Percentiles rank a stretch among this genome's conserved stretches.
phyloP scores from a whole-genome alignment of 1,139 yeast genomes.

The Diutina pseudorugosa region DNA sequence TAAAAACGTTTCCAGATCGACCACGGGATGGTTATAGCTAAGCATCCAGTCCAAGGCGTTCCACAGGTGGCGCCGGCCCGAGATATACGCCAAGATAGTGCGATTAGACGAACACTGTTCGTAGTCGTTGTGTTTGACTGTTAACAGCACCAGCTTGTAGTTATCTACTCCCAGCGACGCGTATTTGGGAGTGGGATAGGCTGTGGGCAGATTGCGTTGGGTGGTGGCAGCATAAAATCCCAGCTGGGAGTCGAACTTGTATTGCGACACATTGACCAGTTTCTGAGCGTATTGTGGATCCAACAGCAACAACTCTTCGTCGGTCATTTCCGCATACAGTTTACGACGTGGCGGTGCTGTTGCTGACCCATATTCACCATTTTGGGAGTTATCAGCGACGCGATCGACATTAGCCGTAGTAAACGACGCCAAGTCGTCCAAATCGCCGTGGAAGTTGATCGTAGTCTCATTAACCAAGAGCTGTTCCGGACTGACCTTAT shows the following conservation, averaged over 20 bases:
- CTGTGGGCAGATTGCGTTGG: not conserved
- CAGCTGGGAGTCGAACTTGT: constrained; percentile 23
- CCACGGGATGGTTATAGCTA: constrained; percentile 8
- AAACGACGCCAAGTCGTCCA: constrained; percentile 8
- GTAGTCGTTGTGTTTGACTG: constrained; percentile 24
- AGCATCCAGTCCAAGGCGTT: constrained; percentile 29
- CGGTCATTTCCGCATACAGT: constrained; percentile 51
- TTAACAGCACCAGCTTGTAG: constrained; percentile 27
- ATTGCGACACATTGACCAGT: not conserved
- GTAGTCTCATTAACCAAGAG: constrained; percentile 13
- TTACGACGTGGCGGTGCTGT: constrained; percentile 23
- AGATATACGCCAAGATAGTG: constrained; percentile 25
- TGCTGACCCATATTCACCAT: no score
- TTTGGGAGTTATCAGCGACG: no score
- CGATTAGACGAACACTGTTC: constrained; percentile 14
- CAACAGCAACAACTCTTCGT: constrained; percentile 47
- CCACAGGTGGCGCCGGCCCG: constrained; percentile 37
- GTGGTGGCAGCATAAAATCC: constrained; percentile 17
- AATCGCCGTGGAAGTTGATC: constrained; percentile 7
- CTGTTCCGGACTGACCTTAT: constrained; percentile 23
- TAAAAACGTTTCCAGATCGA: constrained; percentile 13
- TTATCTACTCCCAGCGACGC: constrained; percentile 29
- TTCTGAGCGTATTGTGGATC: not conserved
- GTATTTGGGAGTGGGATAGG: constrained; percentile 9
- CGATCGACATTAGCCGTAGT: not conserved